Percentiles rank a stretch among this genome's conserved stretches.
phyloP scores from a whole-genome alignment of 1,284 basidiomycete genomes.

The Coniophora puteana region DNA sequence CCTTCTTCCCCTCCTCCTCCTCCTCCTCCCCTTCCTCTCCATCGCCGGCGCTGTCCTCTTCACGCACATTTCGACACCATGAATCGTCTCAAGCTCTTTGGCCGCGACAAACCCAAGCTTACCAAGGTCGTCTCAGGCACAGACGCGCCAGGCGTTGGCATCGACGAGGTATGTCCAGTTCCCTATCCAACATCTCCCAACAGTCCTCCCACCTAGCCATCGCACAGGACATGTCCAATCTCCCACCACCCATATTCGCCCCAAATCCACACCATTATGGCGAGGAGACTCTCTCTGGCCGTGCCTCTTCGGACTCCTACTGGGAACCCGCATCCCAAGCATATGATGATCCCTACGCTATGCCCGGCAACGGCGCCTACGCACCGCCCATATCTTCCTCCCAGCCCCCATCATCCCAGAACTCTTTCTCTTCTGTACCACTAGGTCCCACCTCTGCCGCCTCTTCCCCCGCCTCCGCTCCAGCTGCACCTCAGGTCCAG shows the following conservation, averaged over 20 bases:
- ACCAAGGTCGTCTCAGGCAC: conserved; percentile 28
- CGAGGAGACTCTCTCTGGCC: conserved; percentile 23
- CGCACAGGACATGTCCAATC: conserved; percentile 10
- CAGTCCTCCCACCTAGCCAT: too few relatives aligned
- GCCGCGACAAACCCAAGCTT: conserved; percentile 42
- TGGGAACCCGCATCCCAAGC: conserved; percentile 48
- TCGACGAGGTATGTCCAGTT: conserved; percentile 21
- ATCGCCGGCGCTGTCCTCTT: neutral
- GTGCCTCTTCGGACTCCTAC: conserved; percentile 37
- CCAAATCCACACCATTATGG: conserved; percentile 11
- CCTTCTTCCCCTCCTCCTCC: neutral
- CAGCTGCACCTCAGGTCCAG: too few relatives aligned
- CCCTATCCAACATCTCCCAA: neutral
- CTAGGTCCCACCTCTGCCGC: conserved; percentile 46
- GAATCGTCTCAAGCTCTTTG: conserved; percentile 45
- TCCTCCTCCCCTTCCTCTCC: conserved; percentile 1
- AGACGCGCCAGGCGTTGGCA: conserved; percentile 22
- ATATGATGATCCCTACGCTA: conserved; percentile 5
- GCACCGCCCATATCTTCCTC: too few relatives aligned
- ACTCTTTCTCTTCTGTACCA: conserved; percentile 30
- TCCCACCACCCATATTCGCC: neutral
- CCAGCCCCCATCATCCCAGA: conserved; percentile 24
- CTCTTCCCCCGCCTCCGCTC: too few relatives aligned
- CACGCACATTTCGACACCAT: conserved; percentile 22
- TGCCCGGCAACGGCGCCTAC: too few relatives aligned